These are phyloP conservation scores for Colletotrichum camelliae DNA, from an alignment of 2,329 filamentous ascomycete species.

Conservation along the genomic window DNA sequence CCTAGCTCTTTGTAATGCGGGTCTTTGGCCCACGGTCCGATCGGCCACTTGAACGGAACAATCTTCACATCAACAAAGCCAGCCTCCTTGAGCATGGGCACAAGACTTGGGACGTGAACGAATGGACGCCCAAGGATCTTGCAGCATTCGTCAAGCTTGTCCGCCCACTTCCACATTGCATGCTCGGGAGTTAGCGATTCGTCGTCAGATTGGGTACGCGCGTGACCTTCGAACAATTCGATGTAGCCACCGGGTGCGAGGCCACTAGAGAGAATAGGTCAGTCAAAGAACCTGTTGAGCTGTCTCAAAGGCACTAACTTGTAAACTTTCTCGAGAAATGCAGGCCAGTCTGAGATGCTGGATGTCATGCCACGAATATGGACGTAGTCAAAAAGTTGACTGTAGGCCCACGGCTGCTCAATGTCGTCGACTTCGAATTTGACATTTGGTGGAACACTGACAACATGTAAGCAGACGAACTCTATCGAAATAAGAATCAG, in stretches of 20 bases:
- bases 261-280: background rate
- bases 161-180: conserved; percentile 26
- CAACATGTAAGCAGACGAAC: background rate
- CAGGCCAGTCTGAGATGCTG: conserved; percentile 28
- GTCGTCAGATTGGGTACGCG: conserved; percentile 22
- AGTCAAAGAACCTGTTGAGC: background rate
- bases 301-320: background rate
- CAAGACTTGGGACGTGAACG: background rate
- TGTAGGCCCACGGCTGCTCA: conserved; percentile 27
- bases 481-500: background rate
- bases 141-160: conserved; percentile 32
- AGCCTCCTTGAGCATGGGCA: conserved; percentile 25
- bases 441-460: conserved; percentile 31
- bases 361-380: conserved; percentile 35
- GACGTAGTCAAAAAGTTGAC: conserved; percentile 35
- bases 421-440: conserved; percentile 20
- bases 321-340: conserved; percentile 23
- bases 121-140: conserved; percentile 30
- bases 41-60: conserved; percentile 35
- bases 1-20: conserved; percentile 37
- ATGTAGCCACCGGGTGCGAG: conserved; percentile 28
- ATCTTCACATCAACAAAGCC: conserved; percentile 37
- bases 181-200: conserved; percentile 22
- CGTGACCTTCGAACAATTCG: conserved; percentile 26
- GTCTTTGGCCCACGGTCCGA: conserved; percentile 23